Conservation (phyloP, 176 grass and related monocot genomes). For the Canna indica region DNA sequence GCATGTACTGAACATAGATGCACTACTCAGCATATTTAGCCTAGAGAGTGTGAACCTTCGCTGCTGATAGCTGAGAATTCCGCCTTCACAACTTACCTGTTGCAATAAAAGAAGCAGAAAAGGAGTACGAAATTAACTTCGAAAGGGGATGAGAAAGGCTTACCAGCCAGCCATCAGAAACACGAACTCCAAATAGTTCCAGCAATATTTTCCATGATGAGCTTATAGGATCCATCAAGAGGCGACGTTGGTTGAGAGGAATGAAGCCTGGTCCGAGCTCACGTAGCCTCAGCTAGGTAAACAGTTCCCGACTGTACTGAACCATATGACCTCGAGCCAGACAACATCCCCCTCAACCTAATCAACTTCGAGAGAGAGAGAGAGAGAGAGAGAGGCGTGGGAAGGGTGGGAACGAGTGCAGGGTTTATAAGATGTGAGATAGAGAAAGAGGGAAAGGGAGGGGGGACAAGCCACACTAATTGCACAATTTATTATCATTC, state of each 20-base stretch:
- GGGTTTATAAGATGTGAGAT: background rate
- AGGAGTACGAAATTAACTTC: no score
- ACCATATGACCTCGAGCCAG: constrained; percentile 50
- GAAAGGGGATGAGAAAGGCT: no score
- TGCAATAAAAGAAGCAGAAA: no score
- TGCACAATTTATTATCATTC: constrained; percentile 8
- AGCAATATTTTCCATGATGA: no score
- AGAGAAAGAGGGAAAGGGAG: background rate
- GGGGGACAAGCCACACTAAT: background rate
- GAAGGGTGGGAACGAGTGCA: background rate
- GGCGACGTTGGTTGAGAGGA: constrained; percentile 56
- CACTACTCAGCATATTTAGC: no score
- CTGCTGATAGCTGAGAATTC: no score
- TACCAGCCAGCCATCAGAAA: background rate
- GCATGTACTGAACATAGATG: no score
- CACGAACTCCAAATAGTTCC: background rate
- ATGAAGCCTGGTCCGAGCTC: constrained; percentile 80
- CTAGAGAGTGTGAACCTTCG: no score
- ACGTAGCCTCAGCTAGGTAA: constrained; percentile 8
- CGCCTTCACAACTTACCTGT: no score
- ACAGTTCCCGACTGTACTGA: no score
- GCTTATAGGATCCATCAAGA: constrained; percentile 9
- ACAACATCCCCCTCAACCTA: constrained; percentile 78
- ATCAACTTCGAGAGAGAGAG: no score
- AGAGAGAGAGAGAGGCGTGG: no score